Percentiles rank a stretch among this genome's conserved stretches.
phyloP scores from a whole-genome alignment of 2,329 filamentous ascomycete genomes.

The Mycocentrospora acerina region DNA sequence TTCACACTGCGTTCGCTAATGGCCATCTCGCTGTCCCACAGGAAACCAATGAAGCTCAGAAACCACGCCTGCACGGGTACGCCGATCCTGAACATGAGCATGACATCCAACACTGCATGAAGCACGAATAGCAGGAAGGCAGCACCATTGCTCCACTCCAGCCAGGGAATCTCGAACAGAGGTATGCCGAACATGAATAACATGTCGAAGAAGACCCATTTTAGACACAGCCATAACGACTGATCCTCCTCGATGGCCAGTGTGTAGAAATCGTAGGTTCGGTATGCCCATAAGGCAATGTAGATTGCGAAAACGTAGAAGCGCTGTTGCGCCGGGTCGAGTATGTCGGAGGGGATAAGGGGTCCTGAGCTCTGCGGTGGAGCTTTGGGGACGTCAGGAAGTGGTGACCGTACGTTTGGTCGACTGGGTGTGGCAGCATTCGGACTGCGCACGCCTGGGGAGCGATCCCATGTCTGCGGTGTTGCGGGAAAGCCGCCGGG shows the following conservation, averaged over 20 bases:
- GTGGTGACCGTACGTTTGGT: conserved; percentile 37
- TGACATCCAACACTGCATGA: conserved; percentile 74
- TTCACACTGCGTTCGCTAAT: conserved; percentile 94
- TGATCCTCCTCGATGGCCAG: conserved; percentile 79
- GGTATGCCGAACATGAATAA: conserved; percentile 85
- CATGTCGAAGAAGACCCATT: conserved; percentile 89
- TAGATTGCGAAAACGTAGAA: conserved; percentile 86
- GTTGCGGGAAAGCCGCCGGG: conserved; percentile 76
- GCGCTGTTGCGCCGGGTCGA: conserved; percentile 89
- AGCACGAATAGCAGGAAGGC: conserved; percentile 69
- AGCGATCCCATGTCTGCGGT: conserved; percentile 56
- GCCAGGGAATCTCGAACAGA: conserved; percentile 88
- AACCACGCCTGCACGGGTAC: conserved; percentile 75
- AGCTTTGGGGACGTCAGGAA: conserved; percentile 36
- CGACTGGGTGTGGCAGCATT: conserved; percentile 25
- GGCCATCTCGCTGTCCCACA: conserved; percentile 90
- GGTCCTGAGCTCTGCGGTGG: conserved; percentile 50
- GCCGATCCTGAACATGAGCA: conserved; percentile 91
- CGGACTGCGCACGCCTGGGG: conserved; percentile 27
- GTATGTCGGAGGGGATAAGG: conserved; percentile 74
- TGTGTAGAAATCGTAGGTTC: conserved; percentile 81
- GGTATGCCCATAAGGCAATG: conserved; percentile 73
- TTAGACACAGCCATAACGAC: conserved; percentile 88
- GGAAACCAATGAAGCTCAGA: conserved; percentile 70
- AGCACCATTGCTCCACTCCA: conserved; percentile 81